A percentile compares a stretch with the other conserved stretches of the same genome.
Evolutionary conservation across 169 alveolate species (phyloP).

Genomic region (Theileria parva): DNA sequence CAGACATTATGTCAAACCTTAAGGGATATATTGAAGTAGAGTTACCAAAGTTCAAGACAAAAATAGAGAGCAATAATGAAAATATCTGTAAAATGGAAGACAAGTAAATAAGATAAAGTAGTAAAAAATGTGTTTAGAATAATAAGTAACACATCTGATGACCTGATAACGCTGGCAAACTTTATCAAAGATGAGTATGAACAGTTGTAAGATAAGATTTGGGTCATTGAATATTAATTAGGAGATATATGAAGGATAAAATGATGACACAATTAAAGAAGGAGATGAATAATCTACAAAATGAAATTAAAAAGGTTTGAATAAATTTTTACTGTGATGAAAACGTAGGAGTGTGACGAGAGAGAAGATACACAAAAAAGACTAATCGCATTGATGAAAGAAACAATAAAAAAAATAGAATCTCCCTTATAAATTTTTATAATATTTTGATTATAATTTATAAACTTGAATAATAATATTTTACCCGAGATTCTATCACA

Average conservation of each 20-base stretch:
- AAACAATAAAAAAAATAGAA: constrained; percentile 59
- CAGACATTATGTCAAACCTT: constrained; percentile 55
- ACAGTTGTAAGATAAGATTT: constrained; percentile 32
- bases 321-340: not conserved
- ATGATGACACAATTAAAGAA: constrained; percentile 20
- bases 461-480: not conserved
- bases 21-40: constrained; percentile 47
- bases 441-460: not conserved
- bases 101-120: constrained; percentile 25
- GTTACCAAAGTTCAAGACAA: constrained; percentile 45
- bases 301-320: constrained; percentile 48
- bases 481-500: not conserved
- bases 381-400: constrained; percentile 55
- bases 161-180: constrained; percentile 52
- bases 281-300: constrained; percentile 25
- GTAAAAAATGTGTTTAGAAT: constrained; percentile 22
- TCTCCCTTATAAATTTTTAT: constrained; percentile 47
- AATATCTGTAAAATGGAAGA: constrained; percentile 51
- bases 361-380: constrained; percentile 52
- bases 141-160: constrained; percentile 36
- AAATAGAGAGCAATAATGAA: constrained; percentile 24
- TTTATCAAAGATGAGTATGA: constrained; percentile 43
- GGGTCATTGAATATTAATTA: not conserved
- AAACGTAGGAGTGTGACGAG: constrained; percentile 61
- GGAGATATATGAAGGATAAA: constrained; percentile 41